Evolutionary conservation across 169 alveolate genomes (phyloP).

Genomic region (Cryptosporidium viatorum): DNA sequence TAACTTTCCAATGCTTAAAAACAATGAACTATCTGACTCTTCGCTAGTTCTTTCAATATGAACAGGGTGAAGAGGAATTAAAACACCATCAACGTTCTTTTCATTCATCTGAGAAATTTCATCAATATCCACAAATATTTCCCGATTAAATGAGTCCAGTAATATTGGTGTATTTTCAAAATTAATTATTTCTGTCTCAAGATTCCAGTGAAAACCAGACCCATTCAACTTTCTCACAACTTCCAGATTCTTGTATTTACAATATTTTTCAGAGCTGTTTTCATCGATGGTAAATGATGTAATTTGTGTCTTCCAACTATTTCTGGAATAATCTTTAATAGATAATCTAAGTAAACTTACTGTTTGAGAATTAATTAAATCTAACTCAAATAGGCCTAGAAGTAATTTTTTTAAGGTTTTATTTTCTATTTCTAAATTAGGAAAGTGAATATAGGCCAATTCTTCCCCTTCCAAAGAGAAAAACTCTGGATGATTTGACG

Average conservation of each 20-base stretch:
- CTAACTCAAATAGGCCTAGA: background rate
- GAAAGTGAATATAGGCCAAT: slow-evolving; percentile 5
- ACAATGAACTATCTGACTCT: slow-evolving; percentile 17
- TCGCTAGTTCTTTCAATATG: slow-evolving; percentile 65
- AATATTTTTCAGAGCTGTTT: background rate
- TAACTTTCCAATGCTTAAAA: slow-evolving; percentile 12
- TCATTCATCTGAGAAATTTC: slow-evolving; percentile 38
- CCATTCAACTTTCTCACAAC: slow-evolving; percentile 26
- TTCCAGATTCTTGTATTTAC: background rate
- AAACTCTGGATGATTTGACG: slow-evolving; percentile 37
- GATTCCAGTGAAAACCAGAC: slow-evolving; percentile 48
- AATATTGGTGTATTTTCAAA: slow-evolving; percentile 5
- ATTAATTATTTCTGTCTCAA: slow-evolving; percentile 31
- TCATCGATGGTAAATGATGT: background rate
- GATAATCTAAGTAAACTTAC: slow-evolving; percentile 3
- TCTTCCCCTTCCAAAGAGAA: slow-evolving; percentile 22
- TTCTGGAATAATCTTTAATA: background rate
- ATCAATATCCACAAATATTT: slow-evolving; percentile 42
- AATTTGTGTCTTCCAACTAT: slow-evolving; percentile 20
- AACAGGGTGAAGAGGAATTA: slow-evolving; percentile 34
- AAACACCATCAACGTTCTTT: background rate
- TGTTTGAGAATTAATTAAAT: background rate
- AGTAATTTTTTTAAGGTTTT: background rate
- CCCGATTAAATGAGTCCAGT: slow-evolving; percentile 9
- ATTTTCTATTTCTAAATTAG: background rate